phyloP scores from a whole-genome alignment of 306 rosid genomes.

The Mimosa bimucronata region DNA sequence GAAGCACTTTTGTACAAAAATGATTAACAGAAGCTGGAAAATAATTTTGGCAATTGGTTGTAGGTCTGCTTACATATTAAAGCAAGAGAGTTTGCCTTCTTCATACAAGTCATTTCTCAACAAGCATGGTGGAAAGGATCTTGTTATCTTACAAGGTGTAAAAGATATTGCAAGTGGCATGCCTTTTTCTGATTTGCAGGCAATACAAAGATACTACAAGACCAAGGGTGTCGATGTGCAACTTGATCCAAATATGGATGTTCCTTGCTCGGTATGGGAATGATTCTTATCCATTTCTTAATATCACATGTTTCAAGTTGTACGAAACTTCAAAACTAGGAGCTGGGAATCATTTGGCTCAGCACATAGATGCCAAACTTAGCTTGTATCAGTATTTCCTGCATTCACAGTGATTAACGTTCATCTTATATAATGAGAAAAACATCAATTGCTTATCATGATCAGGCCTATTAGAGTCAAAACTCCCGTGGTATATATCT shows the following conservation, averaged over 20 bases:
- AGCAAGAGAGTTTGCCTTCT: conserved; percentile 75
- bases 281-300: neutral
- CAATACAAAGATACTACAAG: conserved; percentile 51
- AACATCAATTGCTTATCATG: neutral
- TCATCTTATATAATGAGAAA: neutral
- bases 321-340: neutral
- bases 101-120: conserved; percentile 76
- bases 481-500: neutral
- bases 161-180: conserved; percentile 57
- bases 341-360: neutral
- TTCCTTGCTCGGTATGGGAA: conserved; percentile 67
- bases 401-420: neutral
- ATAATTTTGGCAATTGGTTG: conserved; percentile 5
- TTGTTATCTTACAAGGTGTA: conserved; percentile 54
- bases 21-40: neutral
- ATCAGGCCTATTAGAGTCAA: neutral
- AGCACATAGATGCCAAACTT: neutral
- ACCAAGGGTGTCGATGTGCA: conserved; percentile 47
- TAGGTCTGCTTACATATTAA: conserved; percentile 78
- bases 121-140: conserved; percentile 71
- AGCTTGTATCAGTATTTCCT: neutral
- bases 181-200: conserved; percentile 56
- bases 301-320: neutral
- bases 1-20: neutral
- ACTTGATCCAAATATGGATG: conserved; percentile 59